A percentile compares a stretch with the other conserved stretches of the same genome.
Evolutionary conservation across 257 asterid species (phyloP).

Genomic region (Nyctanthes arbortristis): DNA sequence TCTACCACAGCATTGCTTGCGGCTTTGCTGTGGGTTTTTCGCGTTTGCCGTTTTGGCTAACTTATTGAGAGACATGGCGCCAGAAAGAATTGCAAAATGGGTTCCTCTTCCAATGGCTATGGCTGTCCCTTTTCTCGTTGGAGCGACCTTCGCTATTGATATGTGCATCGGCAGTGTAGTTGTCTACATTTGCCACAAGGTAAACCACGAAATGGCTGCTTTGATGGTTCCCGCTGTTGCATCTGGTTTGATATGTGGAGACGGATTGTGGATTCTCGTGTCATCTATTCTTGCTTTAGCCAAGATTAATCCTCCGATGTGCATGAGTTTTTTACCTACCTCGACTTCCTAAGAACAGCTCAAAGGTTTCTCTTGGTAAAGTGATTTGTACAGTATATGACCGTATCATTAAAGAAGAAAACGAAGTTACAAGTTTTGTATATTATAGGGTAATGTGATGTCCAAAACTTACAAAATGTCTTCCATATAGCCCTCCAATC

Average conservation of each 20-base stretch:
- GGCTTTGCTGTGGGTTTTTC: constrained; percentile 47
- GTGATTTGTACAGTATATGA: not conserved
- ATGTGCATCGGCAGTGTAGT: constrained; percentile 56
- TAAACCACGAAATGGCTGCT: constrained; percentile 29
- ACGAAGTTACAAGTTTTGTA: too few species aligned
- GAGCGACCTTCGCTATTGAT: constrained; percentile 50
- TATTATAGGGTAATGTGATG: too few species aligned
- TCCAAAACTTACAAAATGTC: not conserved
- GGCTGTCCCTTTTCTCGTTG: constrained; percentile 52
- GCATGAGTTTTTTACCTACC: constrained; percentile 43
- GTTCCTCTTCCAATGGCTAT: constrained; percentile 52
- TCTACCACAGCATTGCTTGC: constrained; percentile 41
- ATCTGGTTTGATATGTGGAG: constrained; percentile 55
- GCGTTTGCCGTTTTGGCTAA: constrained; percentile 40
- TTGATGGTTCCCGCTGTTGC: constrained; percentile 53
- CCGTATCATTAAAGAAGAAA: too few species aligned
- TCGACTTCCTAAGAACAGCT: not conserved
- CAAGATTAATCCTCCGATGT: constrained; percentile 46
- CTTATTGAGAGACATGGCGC: constrained; percentile 30
- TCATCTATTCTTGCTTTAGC: constrained; percentile 46
- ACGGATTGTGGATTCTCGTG: constrained; percentile 53
- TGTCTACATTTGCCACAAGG: constrained; percentile 38
- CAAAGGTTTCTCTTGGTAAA: not conserved
- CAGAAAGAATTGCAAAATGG: constrained; percentile 36
- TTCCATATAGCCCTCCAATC: not conserved